Conservation (phyloP, 1,284 basidiomycete species). For the Mycena citricolor region DNA sequence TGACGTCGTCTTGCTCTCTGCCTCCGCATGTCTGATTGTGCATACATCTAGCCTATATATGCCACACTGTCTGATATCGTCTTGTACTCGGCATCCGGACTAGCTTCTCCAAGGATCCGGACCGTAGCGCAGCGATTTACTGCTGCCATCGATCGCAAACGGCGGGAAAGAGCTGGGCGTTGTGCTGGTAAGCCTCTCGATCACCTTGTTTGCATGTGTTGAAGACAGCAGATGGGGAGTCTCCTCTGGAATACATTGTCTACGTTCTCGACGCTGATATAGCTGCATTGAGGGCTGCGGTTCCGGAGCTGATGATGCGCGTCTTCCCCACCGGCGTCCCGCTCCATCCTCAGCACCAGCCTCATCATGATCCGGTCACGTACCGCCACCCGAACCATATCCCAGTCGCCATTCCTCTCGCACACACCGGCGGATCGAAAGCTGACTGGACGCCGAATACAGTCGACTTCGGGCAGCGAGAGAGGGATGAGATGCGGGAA, state of each 20-base stretch:
- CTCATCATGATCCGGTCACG: too few species aligned
- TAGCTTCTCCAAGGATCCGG: slow-evolving; percentile 53
- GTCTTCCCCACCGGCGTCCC: too few species aligned
- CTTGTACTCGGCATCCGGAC: slow-evolving; percentile 72
- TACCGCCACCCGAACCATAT: too few species aligned
- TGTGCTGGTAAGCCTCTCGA: not conserved
- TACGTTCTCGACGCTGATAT: slow-evolving; percentile 74
- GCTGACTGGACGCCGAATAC: slow-evolving; percentile 47
- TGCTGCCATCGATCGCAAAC: slow-evolving; percentile 56
- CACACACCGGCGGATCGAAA: slow-evolving; percentile 2
- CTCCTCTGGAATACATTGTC: slow-evolving; percentile 78
- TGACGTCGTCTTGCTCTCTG: not conserved
- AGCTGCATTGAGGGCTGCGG: slow-evolving; percentile 44
- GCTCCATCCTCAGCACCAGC: too few species aligned
- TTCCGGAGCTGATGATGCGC: slow-evolving; percentile 53
- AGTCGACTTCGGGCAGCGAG: slow-evolving; percentile 73
- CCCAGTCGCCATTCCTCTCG: slow-evolving; percentile 11
- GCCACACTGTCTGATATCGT: slow-evolving; percentile 88
- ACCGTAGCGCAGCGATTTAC: slow-evolving; percentile 59
- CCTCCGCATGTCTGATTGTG: not conserved
- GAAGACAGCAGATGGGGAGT: too few species aligned
- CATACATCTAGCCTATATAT: slow-evolving; percentile 60
- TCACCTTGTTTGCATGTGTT: too few species aligned
- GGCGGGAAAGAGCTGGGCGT: too few species aligned
- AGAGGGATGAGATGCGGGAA: slow-evolving; percentile 88